Evolutionary conservation across 2,329 filamentous ascomycete genomes (phyloP), one percentile per base, ranked within the genome.

Genomic region (Aspergillus neoniger): DNA sequence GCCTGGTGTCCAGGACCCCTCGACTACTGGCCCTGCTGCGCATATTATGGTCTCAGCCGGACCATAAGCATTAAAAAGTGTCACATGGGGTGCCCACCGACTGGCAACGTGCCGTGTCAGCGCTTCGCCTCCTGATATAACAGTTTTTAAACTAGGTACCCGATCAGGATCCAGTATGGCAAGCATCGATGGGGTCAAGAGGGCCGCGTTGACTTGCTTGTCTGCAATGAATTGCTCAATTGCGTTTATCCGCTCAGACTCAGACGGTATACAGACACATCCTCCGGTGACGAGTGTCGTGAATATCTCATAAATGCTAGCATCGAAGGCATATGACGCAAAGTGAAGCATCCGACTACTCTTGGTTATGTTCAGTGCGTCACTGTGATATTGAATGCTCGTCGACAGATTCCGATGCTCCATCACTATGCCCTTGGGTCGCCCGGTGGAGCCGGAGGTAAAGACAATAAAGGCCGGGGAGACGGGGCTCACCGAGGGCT

Each of bases 331-430:
- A 57, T 73, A 75, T 1, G 70, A 64, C 0, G 73, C 73, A 38
- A 77, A 70, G 54, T 77, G 74, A 25, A 77, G 65, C 17, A 70
- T 69, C 15, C 74, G 69, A 5, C 83, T 84, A 3, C 77, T 71
- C 2, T 75, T 69, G 32, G 19, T n/a, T n/a, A 53, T 48, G 8
- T 79, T 76, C 21, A 86, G 72, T 0, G 81, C 79, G 0, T 76
- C 71, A 0, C 80, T 82, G 61, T 86, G 82, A 0, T 79, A 77
- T 2, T 79, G 65, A 49, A 83, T 80, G 0, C 79, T 76, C 0
- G 83, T 83, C 0, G 83, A 81, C 1, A 86, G 76, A 0, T 84
- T 80, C 0, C 75, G 74, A 62, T 88, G 86, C 3, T 81, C 82
- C 59, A 86, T 84, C 32, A 85, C 82, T 17, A 85, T 80, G 2